Evolutionary conservation across 2,329 filamentous ascomycete genomes (phyloP), one percentile per base, ranked within the genome.

Genomic region (Hirsutella minnesotensis): DNA sequence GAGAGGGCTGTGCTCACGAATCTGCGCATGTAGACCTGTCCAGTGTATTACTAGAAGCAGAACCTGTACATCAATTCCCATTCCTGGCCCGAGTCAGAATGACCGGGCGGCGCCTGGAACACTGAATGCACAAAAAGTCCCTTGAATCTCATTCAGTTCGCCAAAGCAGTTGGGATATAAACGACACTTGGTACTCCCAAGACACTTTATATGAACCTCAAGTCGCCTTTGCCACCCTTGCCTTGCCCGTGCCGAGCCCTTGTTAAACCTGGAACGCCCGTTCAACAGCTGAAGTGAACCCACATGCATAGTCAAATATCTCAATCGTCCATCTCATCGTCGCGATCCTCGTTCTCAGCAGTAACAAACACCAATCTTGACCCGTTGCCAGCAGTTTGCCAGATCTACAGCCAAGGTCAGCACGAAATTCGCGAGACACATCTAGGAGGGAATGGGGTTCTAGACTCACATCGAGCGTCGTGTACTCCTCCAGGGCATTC

Each of bases 401-500:
- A 88, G 49, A 88, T 71, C 83, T 88, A 35, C 39, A 44, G 37
- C 9, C 31, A 39, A 40, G 40, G 50, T 77, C 58, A 78, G 67
- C 40, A 19, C 9, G 18, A n/a, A 10, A 35, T 9, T 18, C 21
- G 9, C n/a, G 22, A 42, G 8, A 30, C 4, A n/a, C 15, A 29
- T n/a, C 5, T 15, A 9, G 15, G 10, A 12, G 13, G 21, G 22
- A 18, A 8, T 5, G 33, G n/a, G 2, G 16, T 15, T 9, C 15
- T 34, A 5, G 33, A 82, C 89, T 86, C 70, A 96, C 92, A 69
- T 95, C 85, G 47, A 94, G 67, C 51, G 77, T 70, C 3, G 86
- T 81, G 64, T 98, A 96, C 68, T 95, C 90, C 48, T 95, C 83
- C 58, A 98, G 72, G 18, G 89, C 83, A 52, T 77, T 76, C 56